A percentile compares a stretch with the other conserved stretches of the same genome.
phyloP scores from a whole-genome alignment of 768 basidiomycete species.

The Pleurotus pulmonarius region DNA sequence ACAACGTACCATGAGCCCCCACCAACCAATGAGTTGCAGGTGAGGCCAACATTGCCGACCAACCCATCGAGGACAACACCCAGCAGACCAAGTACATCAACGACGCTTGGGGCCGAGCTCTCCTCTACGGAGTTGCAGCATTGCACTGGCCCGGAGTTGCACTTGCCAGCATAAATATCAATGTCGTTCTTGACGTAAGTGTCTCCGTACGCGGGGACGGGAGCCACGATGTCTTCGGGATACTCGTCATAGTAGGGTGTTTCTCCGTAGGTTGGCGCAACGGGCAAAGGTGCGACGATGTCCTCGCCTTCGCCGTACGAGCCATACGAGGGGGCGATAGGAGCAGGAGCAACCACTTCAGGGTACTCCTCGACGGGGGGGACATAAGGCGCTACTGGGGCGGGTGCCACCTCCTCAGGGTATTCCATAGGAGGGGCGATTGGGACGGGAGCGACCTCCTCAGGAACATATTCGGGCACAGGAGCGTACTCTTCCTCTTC shows the following conservation, averaged over 20 bases:
- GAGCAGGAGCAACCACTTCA: neutral
- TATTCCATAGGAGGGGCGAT: neutral
- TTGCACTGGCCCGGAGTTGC: slow-evolving; percentile 4
- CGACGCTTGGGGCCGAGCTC: neutral
- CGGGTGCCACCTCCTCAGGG: neutral
- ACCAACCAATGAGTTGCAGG: slow-evolving; percentile 1
- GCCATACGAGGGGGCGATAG: neutral
- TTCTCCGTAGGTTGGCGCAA: neutral
- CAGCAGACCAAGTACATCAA: neutral
- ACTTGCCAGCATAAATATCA: neutral
- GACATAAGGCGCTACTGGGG: no score
- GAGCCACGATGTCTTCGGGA: neutral
- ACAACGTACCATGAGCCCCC: neutral
- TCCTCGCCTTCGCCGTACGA: neutral
- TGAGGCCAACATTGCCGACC: slow-evolving; percentile 1
- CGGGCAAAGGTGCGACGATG: neutral
- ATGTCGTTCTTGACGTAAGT: neutral
- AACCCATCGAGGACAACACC: neutral
- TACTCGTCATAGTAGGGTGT: neutral
- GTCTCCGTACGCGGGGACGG: neutral
- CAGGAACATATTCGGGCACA: neutral
- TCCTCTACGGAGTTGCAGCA: slow-evolving; percentile 1
- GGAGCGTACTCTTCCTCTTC: neutral
- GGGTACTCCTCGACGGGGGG: no score
- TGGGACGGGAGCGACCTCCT: neutral